Base-by-base conservation (phyloP, 192 early-diverging fungal genomes). In the Coemansia sp. region DNA sequence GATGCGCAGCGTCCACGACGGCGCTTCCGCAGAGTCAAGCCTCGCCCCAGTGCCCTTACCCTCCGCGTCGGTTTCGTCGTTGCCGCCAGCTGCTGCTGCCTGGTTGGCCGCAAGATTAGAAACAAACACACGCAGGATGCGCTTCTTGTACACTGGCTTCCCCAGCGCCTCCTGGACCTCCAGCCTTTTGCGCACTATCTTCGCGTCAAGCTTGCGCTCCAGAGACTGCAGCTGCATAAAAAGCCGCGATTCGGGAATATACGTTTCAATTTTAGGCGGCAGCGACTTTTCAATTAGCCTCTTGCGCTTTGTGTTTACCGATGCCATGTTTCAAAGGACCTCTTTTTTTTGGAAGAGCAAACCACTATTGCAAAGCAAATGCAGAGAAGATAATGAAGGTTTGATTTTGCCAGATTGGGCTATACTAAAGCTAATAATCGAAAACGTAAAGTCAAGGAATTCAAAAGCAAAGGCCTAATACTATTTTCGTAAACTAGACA, bases 171-270 rank as follows among this genome's bases (percentile, higher is more conserved):
- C 95, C 73, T 91, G 91, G 57, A 97, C 86, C 62, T 97, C 95
- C 49, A 96, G 74, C 38, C 90, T 88, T 76, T 99, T 99, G 64
- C 94, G 84, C 75, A 92, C 89, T 57, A 99, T 94, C 37, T 91
- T 93, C 3, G 90, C 86, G 79, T 99, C 95, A 50, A 99, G 83
- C 65, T 85, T 86, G 64, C 88, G 90, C 84, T 99, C 97, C 74
- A 93, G 89, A 14, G 95, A 90, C 69, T 89, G 87, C 20, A 99
- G 84, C 64, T 95, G 88, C 32, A 86, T 88, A 72, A 95, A 97
- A 37, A 97, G 81, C 42, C 86, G 88, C 37, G 97, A 94, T 77
- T 99, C 97, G 10, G 95, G 95, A 39, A 99, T 91, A 79, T 91
- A 90, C 1, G 89, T 78, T 48, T 96, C 95, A 72, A 99, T 91